phyloP scores from a whole-genome alignment of 2,329 filamentous ascomycete species.

The Fusarium sublunatum region DNA sequence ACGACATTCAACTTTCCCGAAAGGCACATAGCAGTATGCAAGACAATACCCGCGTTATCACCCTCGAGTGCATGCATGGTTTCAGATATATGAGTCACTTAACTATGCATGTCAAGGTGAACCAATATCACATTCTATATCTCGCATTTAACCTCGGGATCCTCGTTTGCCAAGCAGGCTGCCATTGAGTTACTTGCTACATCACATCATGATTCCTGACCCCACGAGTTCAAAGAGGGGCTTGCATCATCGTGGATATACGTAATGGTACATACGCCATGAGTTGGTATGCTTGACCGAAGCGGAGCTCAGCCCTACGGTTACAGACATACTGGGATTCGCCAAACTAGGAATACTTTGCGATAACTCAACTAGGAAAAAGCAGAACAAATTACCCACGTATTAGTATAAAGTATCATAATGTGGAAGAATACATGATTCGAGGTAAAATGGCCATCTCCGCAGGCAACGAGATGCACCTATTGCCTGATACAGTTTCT shows the following conservation, averaged over 20 bases:
- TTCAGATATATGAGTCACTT: constrained; percentile 27
- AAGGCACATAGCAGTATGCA: not conserved
- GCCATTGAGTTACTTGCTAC: not conserved
- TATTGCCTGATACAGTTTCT: too few species aligned
- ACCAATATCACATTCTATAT: constrained; percentile 3
- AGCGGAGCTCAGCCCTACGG: constrained; percentile 24
- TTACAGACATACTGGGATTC: not conserved
- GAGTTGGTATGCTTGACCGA: constrained; percentile 21
- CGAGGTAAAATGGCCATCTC: too few species aligned
- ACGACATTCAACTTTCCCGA: not conserved
- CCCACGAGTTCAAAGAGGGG: not conserved
- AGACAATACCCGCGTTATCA: constrained; percentile 1
- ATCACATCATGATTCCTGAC: constrained; percentile 1
- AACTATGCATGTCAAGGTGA: not conserved
- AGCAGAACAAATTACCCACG: too few species aligned
- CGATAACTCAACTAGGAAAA: not conserved
- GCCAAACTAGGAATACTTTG: constrained; percentile 27
- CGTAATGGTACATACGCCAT: constrained; percentile 6
- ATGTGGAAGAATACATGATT: too few species aligned
- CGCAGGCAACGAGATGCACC: too few species aligned
- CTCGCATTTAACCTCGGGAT: constrained; percentile 17
- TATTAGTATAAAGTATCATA: too few species aligned
- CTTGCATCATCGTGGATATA: constrained; percentile 1
- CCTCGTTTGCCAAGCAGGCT: constrained; percentile 32
- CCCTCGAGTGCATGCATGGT: not conserved